phyloP scores from a whole-genome alignment of 257 asterid species.

The Capsicum baccatum region DNA sequence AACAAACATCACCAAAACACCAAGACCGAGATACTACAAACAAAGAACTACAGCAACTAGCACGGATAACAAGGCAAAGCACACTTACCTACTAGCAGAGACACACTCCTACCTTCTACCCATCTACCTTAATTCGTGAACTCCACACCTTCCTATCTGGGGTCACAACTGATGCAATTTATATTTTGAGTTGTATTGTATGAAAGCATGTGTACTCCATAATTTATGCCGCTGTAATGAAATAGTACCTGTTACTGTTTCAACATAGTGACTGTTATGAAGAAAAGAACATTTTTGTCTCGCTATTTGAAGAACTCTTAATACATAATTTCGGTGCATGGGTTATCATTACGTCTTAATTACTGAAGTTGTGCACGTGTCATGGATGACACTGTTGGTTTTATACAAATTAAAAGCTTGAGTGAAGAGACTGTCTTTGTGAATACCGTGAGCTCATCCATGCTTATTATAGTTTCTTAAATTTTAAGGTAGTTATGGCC shows the following conservation, averaged over 20 bases:
- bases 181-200: background rate
- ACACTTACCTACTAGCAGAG: too few species aligned
- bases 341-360: constrained; percentile 1
- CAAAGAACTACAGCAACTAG: too few species aligned
- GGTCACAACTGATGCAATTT: background rate
- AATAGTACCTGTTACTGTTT: background rate
- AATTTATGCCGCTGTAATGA: background rate
- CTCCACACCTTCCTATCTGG: too few species aligned
- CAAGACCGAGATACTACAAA: too few species aligned
- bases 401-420: background rate
- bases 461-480: constrained; percentile 2
- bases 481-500: background rate
- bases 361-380: background rate
- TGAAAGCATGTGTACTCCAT: constrained; percentile 4
- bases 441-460: background rate
- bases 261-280: background rate
- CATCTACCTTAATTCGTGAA: too few species aligned
- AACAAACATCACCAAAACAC: too few species aligned
- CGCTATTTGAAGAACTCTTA: constrained; percentile 17
- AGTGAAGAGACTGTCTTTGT: constrained; percentile 24
- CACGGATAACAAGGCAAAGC: too few species aligned
- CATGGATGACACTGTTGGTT: background rate
- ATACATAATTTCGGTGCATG: background rate
- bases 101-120: too few species aligned
- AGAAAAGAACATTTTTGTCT: background rate